A percentile compares a stretch with the other conserved stretches of the same genome.
phyloP scores from a whole-genome alignment of 2,329 filamentous ascomycete genomes.

The Colletotrichum spinosum region DNA sequence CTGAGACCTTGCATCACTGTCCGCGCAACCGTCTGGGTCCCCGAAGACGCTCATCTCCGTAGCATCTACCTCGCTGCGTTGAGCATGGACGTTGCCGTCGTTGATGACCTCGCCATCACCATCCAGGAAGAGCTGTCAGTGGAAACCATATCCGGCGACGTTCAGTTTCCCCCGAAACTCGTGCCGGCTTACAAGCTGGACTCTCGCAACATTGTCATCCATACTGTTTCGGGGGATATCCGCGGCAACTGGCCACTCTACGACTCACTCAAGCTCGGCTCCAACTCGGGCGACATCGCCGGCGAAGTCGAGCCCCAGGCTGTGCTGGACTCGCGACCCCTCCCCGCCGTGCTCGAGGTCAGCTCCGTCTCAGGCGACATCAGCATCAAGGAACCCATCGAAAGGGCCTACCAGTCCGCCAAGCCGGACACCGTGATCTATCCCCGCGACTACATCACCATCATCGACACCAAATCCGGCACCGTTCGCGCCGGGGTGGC shows the following conservation, averaged over 20 bases:
- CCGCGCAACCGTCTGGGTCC: conserved; percentile 59
- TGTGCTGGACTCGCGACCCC: conserved; percentile 47
- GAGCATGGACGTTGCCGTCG: conserved; percentile 54
- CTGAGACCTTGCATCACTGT: conserved; percentile 60
- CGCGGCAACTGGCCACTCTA: conserved; percentile 63
- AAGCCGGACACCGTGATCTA: conserved; percentile 48
- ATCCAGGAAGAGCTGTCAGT: conserved; percentile 46
- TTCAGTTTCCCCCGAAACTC: conserved; percentile 48
- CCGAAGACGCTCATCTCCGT: conserved; percentile 52
- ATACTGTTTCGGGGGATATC: conserved; percentile 58
- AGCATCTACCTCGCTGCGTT: conserved; percentile 49
- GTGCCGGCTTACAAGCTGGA: conserved; percentile 53
- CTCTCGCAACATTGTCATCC: conserved; percentile 55
- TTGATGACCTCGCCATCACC: conserved; percentile 53
- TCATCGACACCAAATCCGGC: conserved; percentile 58
- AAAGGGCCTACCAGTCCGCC: conserved; percentile 37
- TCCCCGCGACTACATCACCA: conserved; percentile 59
- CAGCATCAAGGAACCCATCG: conserved; percentile 54
- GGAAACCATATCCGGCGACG: conserved; percentile 50
- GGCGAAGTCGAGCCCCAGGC: conserved; percentile 55
- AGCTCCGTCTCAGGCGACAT: conserved; percentile 58
- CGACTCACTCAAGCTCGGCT: conserved; percentile 58
- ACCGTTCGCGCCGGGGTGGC: conserved; percentile 54
- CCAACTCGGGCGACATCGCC: conserved; percentile 56
- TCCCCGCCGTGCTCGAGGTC: conserved; percentile 55